Evolutionary conservation across 78 protist genomes (phyloP).

Genomic region (Dictyostelium purpureum): DNA sequence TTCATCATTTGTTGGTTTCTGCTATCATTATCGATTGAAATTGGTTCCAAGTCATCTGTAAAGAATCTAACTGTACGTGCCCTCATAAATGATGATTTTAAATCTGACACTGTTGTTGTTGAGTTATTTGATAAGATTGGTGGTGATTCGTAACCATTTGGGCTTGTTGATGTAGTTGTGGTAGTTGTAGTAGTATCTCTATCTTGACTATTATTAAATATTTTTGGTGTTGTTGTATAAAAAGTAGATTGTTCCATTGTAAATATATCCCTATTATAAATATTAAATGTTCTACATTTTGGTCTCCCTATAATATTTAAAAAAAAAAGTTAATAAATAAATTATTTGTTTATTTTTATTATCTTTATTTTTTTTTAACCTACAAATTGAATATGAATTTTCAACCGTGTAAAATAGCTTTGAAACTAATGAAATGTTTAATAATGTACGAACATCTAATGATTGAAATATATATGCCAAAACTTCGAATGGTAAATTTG

Average conservation of each 20-base stretch:
- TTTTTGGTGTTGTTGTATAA: slow-evolving; percentile 1
- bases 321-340: neutral
- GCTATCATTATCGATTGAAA: too few relatives aligned
- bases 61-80: slow-evolving; percentile 19
- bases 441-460: neutral
- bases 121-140: slow-evolving; percentile 8
- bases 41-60: slow-evolving; percentile 34
- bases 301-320: slow-evolving; percentile 65
- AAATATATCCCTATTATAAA: neutral
- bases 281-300: slow-evolving; percentile 45
- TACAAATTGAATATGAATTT: slow-evolving; percentile 45
- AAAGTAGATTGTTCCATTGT: slow-evolving; percentile 10
- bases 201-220: neutral
- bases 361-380: neutral
- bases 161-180: neutral
- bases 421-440: slow-evolving; percentile 21
- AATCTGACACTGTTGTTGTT: neutral
- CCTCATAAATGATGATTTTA: slow-evolving; percentile 14
- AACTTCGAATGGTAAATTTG: slow-evolving; percentile 45
- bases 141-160: neutral
- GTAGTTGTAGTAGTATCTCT: neutral
- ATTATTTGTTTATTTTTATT: neutral
- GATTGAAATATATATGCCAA: neutral
- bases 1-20: neutral
- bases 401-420: slow-evolving; percentile 14